These are phyloP conservation scores for Fusarium napiforme DNA, from an alignment of 2,329 filamentous ascomycete species.

Conservation along the genomic window DNA sequence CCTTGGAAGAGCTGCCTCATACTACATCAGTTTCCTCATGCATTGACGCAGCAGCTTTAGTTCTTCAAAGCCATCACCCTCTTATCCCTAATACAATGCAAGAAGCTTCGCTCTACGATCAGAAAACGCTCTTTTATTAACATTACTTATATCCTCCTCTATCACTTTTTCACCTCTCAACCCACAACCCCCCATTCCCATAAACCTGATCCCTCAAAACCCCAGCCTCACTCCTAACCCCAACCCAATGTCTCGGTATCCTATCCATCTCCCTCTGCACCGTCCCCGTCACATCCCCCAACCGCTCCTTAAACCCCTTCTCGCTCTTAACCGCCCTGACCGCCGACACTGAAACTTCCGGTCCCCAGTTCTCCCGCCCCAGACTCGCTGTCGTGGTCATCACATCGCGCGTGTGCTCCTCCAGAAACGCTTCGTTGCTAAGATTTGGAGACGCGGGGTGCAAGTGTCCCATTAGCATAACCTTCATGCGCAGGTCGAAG, in stretches of 20 bases:
- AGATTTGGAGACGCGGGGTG: conserved; percentile 45
- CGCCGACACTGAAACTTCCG: conserved; percentile 51
- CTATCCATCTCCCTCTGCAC: conserved; percentile 67
- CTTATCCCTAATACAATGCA: not conserved
- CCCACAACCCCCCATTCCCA: conserved; percentile 62
- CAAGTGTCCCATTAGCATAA: conserved; percentile 71
- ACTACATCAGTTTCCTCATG: too few species aligned
- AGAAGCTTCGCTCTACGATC: not conserved
- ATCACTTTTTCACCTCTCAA: conserved; percentile 42
- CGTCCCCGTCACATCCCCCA: conserved; percentile 59
- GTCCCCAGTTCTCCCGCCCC: conserved; percentile 58
- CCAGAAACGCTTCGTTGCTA: conserved; percentile 40
- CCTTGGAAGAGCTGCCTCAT: too few species aligned
- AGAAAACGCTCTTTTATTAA: not conserved
- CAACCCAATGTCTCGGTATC: conserved; percentile 68
- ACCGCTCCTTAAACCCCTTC: conserved; percentile 56
- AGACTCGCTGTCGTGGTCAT: conserved; percentile 59
- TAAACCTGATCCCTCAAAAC: conserved; percentile 60
- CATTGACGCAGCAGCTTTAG: too few species aligned
- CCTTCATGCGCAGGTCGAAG: conserved; percentile 57
- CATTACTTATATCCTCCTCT: not conserved
- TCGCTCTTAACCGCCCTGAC: conserved; percentile 54
- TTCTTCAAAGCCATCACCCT: not conserved
- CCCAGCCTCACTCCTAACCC: conserved; percentile 63
- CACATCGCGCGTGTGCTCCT: conserved; percentile 54